These are phyloP conservation scores for Stephanodiscus minutulus DNA, from an alignment of 108 stramenopile genomes.

Conservation along the genomic window DNA sequence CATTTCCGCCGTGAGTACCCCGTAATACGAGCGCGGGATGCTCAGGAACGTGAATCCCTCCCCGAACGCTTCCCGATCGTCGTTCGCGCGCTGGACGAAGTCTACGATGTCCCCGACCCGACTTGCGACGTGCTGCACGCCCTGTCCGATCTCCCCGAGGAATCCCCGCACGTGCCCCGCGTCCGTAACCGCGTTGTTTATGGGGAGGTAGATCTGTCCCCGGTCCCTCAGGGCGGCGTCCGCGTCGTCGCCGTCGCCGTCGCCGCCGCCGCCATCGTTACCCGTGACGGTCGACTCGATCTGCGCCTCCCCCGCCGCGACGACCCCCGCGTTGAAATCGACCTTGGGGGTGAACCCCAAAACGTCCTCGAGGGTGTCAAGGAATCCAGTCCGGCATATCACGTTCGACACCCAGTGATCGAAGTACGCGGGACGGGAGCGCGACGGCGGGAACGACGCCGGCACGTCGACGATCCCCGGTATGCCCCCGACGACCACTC, in stretches of 20 bases:
- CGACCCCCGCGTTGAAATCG: conserved; percentile 92
- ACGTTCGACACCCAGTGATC: conserved; percentile 90
- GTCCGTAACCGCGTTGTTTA: conserved; percentile 87
- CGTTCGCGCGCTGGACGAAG: conserved; percentile 83
- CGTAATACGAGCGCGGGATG: conserved; percentile 88
- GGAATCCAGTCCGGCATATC: conserved; percentile 71
- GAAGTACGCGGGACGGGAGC: conserved; percentile 73
- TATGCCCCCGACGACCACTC: too few relatives aligned
- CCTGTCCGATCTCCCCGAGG: conserved; percentile 85
- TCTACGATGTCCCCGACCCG: conserved; percentile 76
- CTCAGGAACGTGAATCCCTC: conserved; percentile 88
- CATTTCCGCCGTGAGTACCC: conserved; percentile 56
- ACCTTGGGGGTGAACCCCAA: conserved; percentile 81
- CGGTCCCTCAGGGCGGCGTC: conserved; percentile 68
- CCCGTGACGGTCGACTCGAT: conserved; percentile 91
- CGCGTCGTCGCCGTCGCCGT: conserved; percentile 30
- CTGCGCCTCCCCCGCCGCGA: conserved; percentile 90
- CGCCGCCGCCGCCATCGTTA: conserved; percentile 46
- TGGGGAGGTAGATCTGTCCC: conserved; percentile 88
- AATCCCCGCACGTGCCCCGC: conserved; percentile 92
- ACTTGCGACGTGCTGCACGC: conserved; percentile 87
- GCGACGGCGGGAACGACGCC: conserved; percentile 69
- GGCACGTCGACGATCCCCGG: conserved; percentile 67
- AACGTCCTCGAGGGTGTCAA: conserved; percentile 79
- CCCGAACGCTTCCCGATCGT: conserved; percentile 66